Conservation (phyloP, 2,329 filamentous ascomycete species). For the Fusarium sp. region DNA sequence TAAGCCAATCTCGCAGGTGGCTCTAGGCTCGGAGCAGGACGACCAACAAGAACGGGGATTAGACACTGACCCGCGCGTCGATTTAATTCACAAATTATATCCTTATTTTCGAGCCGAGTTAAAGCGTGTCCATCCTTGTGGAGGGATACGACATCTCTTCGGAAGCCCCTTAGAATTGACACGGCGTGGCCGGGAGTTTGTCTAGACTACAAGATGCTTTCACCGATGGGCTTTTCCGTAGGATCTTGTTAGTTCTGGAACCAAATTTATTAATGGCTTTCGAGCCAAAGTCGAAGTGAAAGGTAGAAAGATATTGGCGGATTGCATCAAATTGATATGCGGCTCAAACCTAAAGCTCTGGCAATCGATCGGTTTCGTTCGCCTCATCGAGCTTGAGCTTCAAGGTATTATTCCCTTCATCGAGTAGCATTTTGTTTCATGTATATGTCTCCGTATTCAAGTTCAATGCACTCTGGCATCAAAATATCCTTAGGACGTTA, state of each 20-base stretch:
- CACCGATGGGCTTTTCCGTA: not conserved
- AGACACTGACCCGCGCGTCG: rapidly evolving
- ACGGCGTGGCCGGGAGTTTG: not conserved
- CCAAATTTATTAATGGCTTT: not conserved
- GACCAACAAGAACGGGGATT: too few relatives aligned
- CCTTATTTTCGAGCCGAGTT: too few relatives aligned
- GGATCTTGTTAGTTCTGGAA: not conserved
- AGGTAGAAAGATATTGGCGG: not conserved
- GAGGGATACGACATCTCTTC: not conserved
- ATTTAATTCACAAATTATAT: too few relatives aligned
- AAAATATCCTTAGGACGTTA: too few relatives aligned
- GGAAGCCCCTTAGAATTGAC: not conserved
- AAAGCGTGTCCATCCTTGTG: not conserved
- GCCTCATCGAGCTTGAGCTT: not conserved
- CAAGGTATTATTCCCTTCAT: too few relatives aligned
- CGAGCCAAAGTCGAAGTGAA: too few relatives aligned
- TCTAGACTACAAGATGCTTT: not conserved
- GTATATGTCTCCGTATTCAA: too few relatives aligned
- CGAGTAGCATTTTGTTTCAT: too few relatives aligned
- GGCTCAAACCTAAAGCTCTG: not conserved
- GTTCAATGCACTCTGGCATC: too few relatives aligned
- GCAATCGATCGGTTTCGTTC: not conserved
- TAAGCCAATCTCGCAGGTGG: not conserved
- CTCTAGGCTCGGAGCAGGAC: not conserved
- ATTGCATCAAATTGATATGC: not conserved